Base-by-base conservation (phyloP, 2,329 filamentous ascomycete genomes). In the Chaetothyriales sp. region DNA sequence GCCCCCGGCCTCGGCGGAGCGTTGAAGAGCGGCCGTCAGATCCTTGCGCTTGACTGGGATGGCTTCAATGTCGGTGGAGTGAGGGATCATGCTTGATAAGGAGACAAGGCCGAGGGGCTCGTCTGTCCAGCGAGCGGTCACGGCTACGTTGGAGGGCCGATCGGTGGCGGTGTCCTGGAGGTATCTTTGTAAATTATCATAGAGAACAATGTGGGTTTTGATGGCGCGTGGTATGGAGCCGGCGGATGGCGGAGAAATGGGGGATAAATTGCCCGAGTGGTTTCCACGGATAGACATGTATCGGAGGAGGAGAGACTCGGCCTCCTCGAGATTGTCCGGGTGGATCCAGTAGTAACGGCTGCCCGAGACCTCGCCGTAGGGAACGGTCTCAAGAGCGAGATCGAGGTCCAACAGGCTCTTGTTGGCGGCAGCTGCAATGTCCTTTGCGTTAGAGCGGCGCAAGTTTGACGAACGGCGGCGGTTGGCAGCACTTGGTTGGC, bases 271-370 rank as follows among this genome's bases (percentile, higher is more conserved):
- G 29, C 18, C 9, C 37, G 49, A 18, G 8, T 19, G 28, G 10
- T 45, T 44, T 5, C 53, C 25, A 20, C 18, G n/a, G 4, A 56
- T 33, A 4, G 52, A 57, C 58, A 73, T 68, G 50, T 76, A 66
- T 53, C 77, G 73, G 3, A 77, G 64, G 9, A 78, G 58, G 2
- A 77, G 60, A 7, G 78, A 68, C 48, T 76, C 70, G n/a, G 75
- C 64, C 62, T 78, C 74, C 19, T 77, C 70, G 43, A 77, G 60
- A 56, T 77, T 73, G 51, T 78, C 76, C 1, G 68, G 64, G 59
- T 78, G 75, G 46, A 78, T 68, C 70, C 76, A 77, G 56, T 77
- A 78, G 15, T 69, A 69, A 1, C 74, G 74, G 49, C 70, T 71
- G 25, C 64, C 68, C 10, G 72, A 72, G 47, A 64, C 59, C 7